Evolutionary conservation across 2,329 filamentous ascomycete genomes (phyloP).

Genomic region (Fusarium sp.): DNA sequence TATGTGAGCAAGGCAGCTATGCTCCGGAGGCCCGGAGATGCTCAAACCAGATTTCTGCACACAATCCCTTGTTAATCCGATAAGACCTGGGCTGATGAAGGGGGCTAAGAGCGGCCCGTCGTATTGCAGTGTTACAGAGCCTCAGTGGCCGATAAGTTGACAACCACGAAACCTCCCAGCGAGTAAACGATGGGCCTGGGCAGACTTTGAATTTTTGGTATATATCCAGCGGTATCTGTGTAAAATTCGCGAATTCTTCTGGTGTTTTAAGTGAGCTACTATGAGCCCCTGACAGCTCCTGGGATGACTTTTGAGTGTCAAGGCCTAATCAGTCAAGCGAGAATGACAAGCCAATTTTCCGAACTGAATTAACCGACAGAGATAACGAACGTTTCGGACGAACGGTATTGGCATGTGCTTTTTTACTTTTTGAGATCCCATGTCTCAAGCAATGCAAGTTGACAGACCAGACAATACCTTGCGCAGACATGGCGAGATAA

Average conservation of each 20-base stretch:
- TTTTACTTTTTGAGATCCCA: slow-evolving; percentile 14
- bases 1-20: slow-evolving; percentile 28
- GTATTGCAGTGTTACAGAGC: slow-evolving; percentile 27
- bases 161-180: slow-evolving; percentile 5
- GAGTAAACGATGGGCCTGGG: slow-evolving; percentile 1
- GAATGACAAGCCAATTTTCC: slow-evolving; percentile 11
- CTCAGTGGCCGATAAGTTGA: slow-evolving; percentile 28
- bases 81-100: slow-evolving; percentile 39
- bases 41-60: slow-evolving; percentile 26
- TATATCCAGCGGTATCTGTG: slow-evolving; percentile 6
- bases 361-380: slow-evolving; percentile 18
- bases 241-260: not conserved
- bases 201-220: not conserved
- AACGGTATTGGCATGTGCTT: slow-evolving; percentile 23
- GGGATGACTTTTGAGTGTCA: not conserved
- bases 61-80: slow-evolving; percentile 41
- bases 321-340: slow-evolving; percentile 27
- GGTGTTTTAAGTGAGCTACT: not conserved
- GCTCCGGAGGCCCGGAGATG: slow-evolving; percentile 48
- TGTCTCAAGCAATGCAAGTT: slow-evolving; percentile 30
- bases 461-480: slow-evolving; percentile 14
- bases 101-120: slow-evolving; percentile 38
- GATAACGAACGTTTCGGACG: slow-evolving; percentile 27
- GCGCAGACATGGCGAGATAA: slow-evolving; percentile 45
- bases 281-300: slow-evolving; percentile 14